Percentiles rank a stretch among this genome's conserved stretches.
These are phyloP conservation scores for Candida wancherniae DNA, from an alignment of 805 yeast genomes.

Conservation along the genomic window DNA sequence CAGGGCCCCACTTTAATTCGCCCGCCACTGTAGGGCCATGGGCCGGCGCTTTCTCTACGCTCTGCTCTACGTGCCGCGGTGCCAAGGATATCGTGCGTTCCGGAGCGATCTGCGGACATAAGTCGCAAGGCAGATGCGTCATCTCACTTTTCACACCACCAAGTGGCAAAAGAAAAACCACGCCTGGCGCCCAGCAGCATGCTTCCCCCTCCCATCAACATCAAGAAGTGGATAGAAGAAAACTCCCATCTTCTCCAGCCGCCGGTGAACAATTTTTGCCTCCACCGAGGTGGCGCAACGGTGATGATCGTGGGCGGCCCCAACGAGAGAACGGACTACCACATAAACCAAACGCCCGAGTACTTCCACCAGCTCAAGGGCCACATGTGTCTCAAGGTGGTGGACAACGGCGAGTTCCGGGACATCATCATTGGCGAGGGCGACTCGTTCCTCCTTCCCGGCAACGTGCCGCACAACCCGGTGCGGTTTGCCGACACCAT, in stretches of 20 bases:
- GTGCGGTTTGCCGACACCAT: constrained; percentile 81
- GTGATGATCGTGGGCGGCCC: constrained; percentile 97
- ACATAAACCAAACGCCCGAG: constrained; percentile 90
- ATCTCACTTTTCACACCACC: too few species aligned
- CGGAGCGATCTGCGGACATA: too few species aligned
- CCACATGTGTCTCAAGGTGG: constrained; percentile 76
- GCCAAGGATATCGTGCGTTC: too few species aligned
- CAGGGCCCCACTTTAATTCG: too few species aligned
- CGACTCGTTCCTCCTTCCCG: constrained; percentile 82
- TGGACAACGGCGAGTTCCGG: constrained; percentile 61
- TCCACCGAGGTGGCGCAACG: constrained; percentile 88
- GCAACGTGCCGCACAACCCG: constrained; percentile 84
- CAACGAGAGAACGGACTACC: constrained; percentile 89
- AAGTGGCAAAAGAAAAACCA: too few species aligned
- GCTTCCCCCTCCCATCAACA: constrained; percentile 68
- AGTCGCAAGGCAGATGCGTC: too few species aligned
- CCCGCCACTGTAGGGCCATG: too few species aligned
- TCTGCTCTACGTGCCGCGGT: too few species aligned
- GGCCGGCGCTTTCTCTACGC: too few species aligned
- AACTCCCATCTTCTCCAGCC: constrained; percentile 76
- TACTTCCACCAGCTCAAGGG: constrained; percentile 90
- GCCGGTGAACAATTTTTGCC: constrained; percentile 87
- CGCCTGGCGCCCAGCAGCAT: constrained; percentile 20
- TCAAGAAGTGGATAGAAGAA: constrained; percentile 75
- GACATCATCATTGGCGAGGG: constrained; percentile 79